These are phyloP conservation scores for Sanghuangporus weigelae DNA, from an alignment of 1,284 basidiomycete species.

Conservation along the genomic window DNA sequence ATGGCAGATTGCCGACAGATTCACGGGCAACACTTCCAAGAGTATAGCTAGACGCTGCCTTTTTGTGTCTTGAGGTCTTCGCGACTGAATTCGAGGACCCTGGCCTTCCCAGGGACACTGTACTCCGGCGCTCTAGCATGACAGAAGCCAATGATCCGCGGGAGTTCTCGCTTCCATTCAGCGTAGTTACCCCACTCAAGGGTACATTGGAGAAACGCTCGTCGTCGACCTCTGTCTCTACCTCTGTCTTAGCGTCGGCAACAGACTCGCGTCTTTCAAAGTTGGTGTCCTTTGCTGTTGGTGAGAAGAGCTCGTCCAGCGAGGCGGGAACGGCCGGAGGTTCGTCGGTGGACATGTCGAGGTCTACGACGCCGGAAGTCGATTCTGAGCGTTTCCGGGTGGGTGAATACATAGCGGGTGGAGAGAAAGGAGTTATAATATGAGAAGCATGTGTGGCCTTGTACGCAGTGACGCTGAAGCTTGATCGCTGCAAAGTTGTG, in stretches of 20 bases:
- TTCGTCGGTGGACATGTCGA: constrained; percentile 11
- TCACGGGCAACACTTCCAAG: neutral
- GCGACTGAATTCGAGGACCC: neutral
- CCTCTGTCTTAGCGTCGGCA: constrained; percentile 11
- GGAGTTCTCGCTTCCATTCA: neutral
- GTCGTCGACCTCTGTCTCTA: constrained; percentile 38
- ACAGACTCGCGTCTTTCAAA: constrained; percentile 3
- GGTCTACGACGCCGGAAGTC: constrained; percentile 16
- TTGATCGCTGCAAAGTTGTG: neutral
- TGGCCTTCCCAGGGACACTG: constrained; percentile 11
- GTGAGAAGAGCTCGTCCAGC: constrained; percentile 13
- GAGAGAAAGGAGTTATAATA: neutral
- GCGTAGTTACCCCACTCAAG: constrained; percentile 28
- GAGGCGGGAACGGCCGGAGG: neutral
- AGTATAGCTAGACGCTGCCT: constrained; percentile 9
- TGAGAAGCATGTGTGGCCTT: neutral
- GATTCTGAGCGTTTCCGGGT: constrained; percentile 15
- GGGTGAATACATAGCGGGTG: neutral
- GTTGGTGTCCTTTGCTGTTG: neutral
- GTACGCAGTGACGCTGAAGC: neutral
- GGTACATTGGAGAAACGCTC: constrained; percentile 54
- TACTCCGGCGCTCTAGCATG: constrained; percentile 9
- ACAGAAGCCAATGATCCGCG: constrained; percentile 3
- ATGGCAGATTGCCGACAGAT: constrained; percentile 45
- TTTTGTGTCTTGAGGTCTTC: constrained; percentile 9